Evolutionary conservation across 2,329 filamentous ascomycete genomes (phyloP), one percentile per base, ranked within the genome.

Genomic region (Proliferodiscus dingleyae): DNA sequence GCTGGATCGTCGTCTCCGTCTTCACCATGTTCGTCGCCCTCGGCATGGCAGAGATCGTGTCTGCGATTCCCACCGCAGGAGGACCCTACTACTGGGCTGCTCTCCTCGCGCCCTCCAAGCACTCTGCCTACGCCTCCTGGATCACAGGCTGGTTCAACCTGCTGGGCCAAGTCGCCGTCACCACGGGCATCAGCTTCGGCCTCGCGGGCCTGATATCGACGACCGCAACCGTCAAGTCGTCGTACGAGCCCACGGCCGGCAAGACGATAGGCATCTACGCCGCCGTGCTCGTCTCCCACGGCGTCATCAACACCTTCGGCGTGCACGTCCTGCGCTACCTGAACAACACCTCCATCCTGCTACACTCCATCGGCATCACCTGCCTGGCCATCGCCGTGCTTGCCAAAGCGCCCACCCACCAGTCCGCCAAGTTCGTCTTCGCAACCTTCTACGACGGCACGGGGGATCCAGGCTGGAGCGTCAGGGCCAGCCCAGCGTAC

Each of bases 41-140:
- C 5, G 70, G 72, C 41, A 79, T 80, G 75, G 75, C 75, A 15
- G 77, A 80, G 57, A 77, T 80, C 54, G 75, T 78, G 5, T 77
- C 73, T 5, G 77, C 77, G 1, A 77, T 80, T 48, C 77, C 77
- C 1, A 79, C 75, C 1, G 71, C 69, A 37, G 77, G 77, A 30
- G 77, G 77, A 1, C 76, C 77, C 1, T 81, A 81, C 57, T 80
- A 78, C 60, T 81, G 78, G 77, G 69, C 75, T 1, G 76, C 76
- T 1, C 70, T 79, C 52, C 68, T 81, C 24, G 74, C 77, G 2
- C 75, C 75, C 1, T 64, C 67, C 5, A 59, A 64, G 44, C 61
- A 66, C 45, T 68, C 68, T 2, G 68, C 70, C 2, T 72, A 72
- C 57, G 66, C 65, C 32, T 65, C 65, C 18, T 74, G 71, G 71